These are phyloP conservation scores for Kandelia obovata DNA, from an alignment of 345 rosid genomes.

Conservation along the genomic window DNA sequence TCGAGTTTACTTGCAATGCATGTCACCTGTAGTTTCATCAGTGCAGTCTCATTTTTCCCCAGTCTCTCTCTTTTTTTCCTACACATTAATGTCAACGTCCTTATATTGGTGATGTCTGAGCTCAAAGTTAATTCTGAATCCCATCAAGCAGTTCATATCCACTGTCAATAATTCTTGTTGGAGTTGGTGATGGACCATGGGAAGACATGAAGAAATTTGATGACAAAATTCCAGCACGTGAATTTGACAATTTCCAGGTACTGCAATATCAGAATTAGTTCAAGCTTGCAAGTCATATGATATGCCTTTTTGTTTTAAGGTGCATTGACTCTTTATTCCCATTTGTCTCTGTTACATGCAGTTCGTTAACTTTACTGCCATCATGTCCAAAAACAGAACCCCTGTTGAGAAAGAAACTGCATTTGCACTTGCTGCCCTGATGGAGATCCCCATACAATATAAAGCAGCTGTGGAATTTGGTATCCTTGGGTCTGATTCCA, in stretches of 20 bases:
- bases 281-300: neutral
- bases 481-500: conserved; percentile 15
- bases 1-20: too few relatives aligned
- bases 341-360: neutral
- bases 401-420: conserved; percentile 22
- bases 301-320: neutral
- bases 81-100: neutral
- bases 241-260: conserved; percentile 78
- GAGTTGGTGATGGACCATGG: conserved; percentile 89
- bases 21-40: too few relatives aligned
- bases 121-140: neutral
- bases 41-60: neutral
- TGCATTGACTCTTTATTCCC: neutral
- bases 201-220: conserved; percentile 74
- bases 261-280: neutral
- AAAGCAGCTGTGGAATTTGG: conserved; percentile 24
- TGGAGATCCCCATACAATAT: conserved; percentile 28
- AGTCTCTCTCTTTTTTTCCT: neutral
- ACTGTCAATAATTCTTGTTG: conserved; percentile 64
- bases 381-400: conserved; percentile 18
- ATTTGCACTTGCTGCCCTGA: conserved; percentile 28
- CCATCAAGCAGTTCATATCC: conserved; percentile 45
- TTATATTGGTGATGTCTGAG: neutral
- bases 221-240: conserved; percentile 65
- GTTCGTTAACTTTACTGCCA: conserved; percentile 31